A percentile compares a stretch with the other conserved stretches of the same genome.
These are phyloP conservation scores for Leucaena leucocephala DNA, from an alignment of 306 rosid genomes.

Conservation along the genomic window DNA sequence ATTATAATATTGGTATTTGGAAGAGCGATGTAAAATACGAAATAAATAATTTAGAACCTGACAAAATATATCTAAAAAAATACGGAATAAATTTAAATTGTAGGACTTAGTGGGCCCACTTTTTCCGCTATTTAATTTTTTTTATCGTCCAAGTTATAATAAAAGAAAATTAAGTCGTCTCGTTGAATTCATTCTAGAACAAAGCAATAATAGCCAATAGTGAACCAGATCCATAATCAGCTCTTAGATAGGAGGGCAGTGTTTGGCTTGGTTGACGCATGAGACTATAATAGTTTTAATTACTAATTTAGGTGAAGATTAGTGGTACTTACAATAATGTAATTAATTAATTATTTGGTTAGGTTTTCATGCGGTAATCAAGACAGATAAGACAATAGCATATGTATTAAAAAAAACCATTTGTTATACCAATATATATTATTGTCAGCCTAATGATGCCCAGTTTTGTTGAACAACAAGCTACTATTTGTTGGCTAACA, in stretches of 20 bases:
- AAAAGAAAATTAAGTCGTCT: too few species aligned
- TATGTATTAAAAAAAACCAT: background rate
- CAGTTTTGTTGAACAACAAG: constrained; percentile 29
- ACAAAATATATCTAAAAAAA: too few species aligned
- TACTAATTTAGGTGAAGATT: background rate
- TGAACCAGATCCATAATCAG: background rate
- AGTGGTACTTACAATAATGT: background rate
- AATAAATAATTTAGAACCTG: too few species aligned
- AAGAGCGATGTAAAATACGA: too few species aligned
- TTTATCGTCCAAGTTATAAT: too few species aligned
- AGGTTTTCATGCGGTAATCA: constrained; percentile 29
- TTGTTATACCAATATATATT: background rate
- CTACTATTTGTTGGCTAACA: background rate
- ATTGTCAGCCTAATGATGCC: background rate
- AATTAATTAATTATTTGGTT: background rate
- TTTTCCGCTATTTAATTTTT: too few species aligned
- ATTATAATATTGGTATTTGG: too few species aligned
- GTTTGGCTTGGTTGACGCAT: background rate
- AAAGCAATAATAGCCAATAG: background rate
- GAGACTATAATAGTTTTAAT: background rate
- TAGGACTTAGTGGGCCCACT: too few species aligned
- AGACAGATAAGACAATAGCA: background rate
- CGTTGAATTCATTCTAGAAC: background rate
- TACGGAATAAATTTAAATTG: too few species aligned
- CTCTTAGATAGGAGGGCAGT: background rate